Evolutionary conservation across 1,284 basidiomycete genomes (phyloP), one percentile per base, ranked within the genome.

Genomic region (Trichosporon ovoides): DNA sequence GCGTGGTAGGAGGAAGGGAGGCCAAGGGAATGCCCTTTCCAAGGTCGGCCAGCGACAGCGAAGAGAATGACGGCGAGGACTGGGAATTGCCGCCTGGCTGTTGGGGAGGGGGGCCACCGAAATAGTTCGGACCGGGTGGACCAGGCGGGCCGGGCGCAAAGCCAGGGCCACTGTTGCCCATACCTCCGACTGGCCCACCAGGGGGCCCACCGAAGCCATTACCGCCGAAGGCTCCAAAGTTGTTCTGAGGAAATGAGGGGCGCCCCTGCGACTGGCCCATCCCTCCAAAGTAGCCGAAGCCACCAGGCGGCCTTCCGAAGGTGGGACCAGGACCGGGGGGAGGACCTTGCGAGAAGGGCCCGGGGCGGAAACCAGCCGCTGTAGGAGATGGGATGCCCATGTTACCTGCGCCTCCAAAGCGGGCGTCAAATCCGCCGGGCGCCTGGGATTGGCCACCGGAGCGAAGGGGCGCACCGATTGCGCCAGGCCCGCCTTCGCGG

Each of bases 21-120:
- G 87, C 85, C 16, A 98, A 81, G 0, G 93, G 91, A 0, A 97
- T 83, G 18, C 94, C 94, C 70, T 88, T 89, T 50, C 94, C 94
- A 13, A 96, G 84, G 20, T 94, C 90, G 24, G 77, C 86, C 72
- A 65, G 79, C 24, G 66, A 77, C 53, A 68, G 60, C 12, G 70
- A 70, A 11, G 71, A 73, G 61, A 71, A 74, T 19, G 68, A 70
- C 49, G 68, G 70, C 35, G 72, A 72, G 1, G 68, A 72, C 16
- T 66, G 50, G 59, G 65, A 58, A 48, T 57, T 61, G 51, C 49
- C 53, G n/a, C 63, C 38, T 34, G 9, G 55, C 52, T 33, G 53
- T 53, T 34, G 56, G 28, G 28, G 28, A 35, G 22, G 38, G 16
- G 46, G 36, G 22, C 35, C 54, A 20, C 24, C 48, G 11, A 40